Conservation (phyloP, 1,139 yeast genomes). For the Yamadazyma taylorii region DNA sequence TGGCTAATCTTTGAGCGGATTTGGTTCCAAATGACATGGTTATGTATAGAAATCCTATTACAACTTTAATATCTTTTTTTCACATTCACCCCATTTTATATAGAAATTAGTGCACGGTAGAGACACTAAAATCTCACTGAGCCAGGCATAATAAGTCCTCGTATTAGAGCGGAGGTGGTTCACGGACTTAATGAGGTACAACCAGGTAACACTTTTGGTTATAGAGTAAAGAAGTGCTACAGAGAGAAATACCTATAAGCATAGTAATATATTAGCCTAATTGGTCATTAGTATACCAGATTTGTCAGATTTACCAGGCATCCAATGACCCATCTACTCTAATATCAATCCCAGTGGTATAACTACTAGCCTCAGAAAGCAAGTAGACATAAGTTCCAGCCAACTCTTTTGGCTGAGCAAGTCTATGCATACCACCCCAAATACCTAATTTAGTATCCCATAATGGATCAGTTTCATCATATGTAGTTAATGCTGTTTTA, state of each 20-base stretch:
- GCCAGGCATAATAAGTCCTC: background rate
- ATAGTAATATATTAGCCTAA: background rate
- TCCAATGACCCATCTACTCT: constrained; percentile 27
- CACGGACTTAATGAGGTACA: background rate
- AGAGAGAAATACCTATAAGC: background rate
- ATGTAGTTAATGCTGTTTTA: constrained; percentile 45
- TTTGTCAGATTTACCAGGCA: constrained; percentile 11
- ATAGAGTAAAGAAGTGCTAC: too few relatives aligned
- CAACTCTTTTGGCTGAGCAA: constrained; percentile 36
- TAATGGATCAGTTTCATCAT: constrained; percentile 35
- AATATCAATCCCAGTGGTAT: constrained; percentile 44
- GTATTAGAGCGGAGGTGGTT: too few relatives aligned
- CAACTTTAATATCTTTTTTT: too few relatives aligned
- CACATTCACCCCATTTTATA: too few relatives aligned
- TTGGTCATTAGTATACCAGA: background rate
- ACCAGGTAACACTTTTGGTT: too few relatives aligned
- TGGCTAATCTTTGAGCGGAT: constrained; percentile 46
- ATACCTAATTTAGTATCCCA: constrained; percentile 32
- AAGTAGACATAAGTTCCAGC: constrained; percentile 42
- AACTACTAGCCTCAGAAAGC: constrained; percentile 39
- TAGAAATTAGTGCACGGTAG: too few relatives aligned
- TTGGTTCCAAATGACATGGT: constrained; percentile 43
- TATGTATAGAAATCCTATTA: too few relatives aligned
- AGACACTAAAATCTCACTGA: background rate
- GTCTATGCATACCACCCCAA: constrained; percentile 23